Percentiles rank a stretch among this genome's conserved stretches.
Evolutionary conservation across 495 filamentous ascomycete species (phyloP).

Genomic region (Penicillium angulare): DNA sequence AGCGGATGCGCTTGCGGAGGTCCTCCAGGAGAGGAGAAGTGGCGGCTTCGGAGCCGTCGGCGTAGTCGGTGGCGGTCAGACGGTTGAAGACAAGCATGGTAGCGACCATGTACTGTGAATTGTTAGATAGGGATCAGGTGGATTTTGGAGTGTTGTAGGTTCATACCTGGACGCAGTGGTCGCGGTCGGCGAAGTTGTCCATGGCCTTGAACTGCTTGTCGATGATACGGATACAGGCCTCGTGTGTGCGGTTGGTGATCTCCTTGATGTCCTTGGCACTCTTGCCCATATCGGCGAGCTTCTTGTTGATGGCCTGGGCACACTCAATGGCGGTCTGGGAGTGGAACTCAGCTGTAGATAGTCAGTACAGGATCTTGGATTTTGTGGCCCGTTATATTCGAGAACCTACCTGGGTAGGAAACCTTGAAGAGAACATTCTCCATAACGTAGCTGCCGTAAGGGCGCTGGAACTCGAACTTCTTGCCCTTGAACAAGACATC

Average conservation of each 20-base stretch:
- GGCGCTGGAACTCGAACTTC: constrained; percentile 92
- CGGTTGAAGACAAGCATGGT: constrained; percentile 94
- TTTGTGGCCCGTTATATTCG: not conserved
- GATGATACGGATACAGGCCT: constrained; percentile 97
- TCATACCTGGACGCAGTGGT: constrained; percentile 91
- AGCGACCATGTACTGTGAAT: constrained; percentile 80
- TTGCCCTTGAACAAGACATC: constrained; percentile 96
- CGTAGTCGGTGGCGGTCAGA: constrained; percentile 87
- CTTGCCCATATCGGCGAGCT: constrained; percentile 82
- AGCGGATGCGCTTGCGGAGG: constrained; percentile 86
- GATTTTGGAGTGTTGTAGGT: not conserved
- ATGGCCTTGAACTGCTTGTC: constrained; percentile 99
- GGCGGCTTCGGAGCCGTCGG: constrained; percentile 85
- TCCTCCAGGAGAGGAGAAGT: constrained; percentile 85
- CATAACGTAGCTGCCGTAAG: constrained; percentile 98
- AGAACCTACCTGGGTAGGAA: constrained; percentile 78
- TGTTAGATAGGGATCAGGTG: not conserved
- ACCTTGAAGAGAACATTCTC: constrained; percentile 99
- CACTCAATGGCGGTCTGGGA: constrained; percentile 98
- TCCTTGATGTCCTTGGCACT: constrained; percentile 90
- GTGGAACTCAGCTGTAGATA: constrained; percentile 84
- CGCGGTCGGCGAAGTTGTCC: constrained; percentile 99
- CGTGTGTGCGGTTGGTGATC: constrained; percentile 92
- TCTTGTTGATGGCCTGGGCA: constrained; percentile 78
- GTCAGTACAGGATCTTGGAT: not conserved